A percentile compares a stretch with the other conserved stretches of the same genome.
Conservation (phyloP, 768 basidiomycete genomes). For the Dacryopinax primogenitus region DNA sequence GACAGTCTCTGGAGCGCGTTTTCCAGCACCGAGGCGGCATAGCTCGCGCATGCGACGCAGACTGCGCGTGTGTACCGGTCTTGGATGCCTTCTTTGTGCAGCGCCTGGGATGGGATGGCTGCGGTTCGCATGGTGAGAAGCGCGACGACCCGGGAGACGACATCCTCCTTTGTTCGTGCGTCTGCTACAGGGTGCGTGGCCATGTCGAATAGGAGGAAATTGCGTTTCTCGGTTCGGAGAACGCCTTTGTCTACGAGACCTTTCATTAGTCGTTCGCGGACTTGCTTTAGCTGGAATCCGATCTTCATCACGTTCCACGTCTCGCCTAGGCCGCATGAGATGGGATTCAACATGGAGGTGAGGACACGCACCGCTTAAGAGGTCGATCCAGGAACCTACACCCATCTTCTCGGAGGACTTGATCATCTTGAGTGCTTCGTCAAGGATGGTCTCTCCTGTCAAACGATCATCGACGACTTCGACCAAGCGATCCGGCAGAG, state of each 20-base stretch:
- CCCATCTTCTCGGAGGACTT: constrained; percentile 58
- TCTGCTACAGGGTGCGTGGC: constrained; percentile 97
- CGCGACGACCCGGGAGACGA: constrained; percentile 60
- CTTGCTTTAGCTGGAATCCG: constrained; percentile 96
- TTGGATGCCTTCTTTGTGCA: constrained; percentile 65
- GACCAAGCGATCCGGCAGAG: constrained; percentile 69
- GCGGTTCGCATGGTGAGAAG: constrained; percentile 75
- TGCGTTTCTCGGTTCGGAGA: constrained; percentile 96
- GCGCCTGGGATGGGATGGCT: constrained; percentile 59
- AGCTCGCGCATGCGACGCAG: constrained; percentile 77
- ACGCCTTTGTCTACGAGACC: constrained; percentile 96
- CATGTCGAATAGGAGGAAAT: constrained; percentile 99
- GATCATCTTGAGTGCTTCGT: constrained; percentile 95
- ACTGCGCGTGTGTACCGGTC: constrained; percentile 71
- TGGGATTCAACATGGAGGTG: background rate
- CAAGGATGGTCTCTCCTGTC: constrained; percentile 91
- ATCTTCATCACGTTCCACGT: constrained; percentile 99
- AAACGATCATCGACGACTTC: constrained; percentile 86
- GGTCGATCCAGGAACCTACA: constrained; percentile 87
- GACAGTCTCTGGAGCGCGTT: constrained; percentile 79
- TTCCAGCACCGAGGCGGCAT: constrained; percentile 89
- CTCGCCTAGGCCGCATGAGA: constrained; percentile 48
- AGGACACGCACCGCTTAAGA: constrained; percentile 66
- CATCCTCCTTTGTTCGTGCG: constrained; percentile 72
- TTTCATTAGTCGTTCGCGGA: constrained; percentile 93